Conservation (phyloP, 257 asterid species). For the Petunia secreta region DNA sequence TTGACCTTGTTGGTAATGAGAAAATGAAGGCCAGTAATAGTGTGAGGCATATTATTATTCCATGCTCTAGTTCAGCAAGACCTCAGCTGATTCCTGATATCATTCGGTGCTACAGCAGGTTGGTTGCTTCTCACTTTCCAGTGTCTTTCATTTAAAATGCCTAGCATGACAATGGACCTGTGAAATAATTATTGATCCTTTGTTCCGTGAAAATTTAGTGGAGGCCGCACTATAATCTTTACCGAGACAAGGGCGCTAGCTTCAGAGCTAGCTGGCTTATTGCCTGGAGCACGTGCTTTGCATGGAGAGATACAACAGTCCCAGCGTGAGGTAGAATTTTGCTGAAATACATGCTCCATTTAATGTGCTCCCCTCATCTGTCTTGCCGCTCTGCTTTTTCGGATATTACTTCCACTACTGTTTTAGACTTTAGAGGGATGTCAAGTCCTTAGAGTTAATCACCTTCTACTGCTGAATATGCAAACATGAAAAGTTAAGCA, state of each 20-base stretch:
- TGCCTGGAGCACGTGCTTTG: constrained; percentile 96
- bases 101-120: constrained; percentile 95
- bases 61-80: constrained; percentile 86
- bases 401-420: background rate
- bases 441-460: background rate
- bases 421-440: background rate
- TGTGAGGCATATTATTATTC: constrained; percentile 89
- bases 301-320: constrained; percentile 98
- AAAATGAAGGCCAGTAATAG: constrained; percentile 94
- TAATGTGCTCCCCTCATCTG: background rate
- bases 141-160: background rate
- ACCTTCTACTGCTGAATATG: background rate
- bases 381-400: background rate
- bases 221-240: constrained; percentile 92
- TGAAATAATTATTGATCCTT: constrained; percentile 16
- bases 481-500: background rate
- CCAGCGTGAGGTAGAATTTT: constrained; percentile 80
- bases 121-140: constrained; percentile 33
- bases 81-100: constrained; percentile 93
- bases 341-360: constrained; percentile 2
- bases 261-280: constrained; percentile 85
- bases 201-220: constrained; percentile 51
- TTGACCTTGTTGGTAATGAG: constrained; percentile 94
- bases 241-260: constrained; percentile 90
- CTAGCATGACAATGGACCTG: constrained; percentile 1